phyloP scores from a whole-genome alignment of 2,329 filamentous ascomycete genomes.

The Trichophyton benhamiae region DNA sequence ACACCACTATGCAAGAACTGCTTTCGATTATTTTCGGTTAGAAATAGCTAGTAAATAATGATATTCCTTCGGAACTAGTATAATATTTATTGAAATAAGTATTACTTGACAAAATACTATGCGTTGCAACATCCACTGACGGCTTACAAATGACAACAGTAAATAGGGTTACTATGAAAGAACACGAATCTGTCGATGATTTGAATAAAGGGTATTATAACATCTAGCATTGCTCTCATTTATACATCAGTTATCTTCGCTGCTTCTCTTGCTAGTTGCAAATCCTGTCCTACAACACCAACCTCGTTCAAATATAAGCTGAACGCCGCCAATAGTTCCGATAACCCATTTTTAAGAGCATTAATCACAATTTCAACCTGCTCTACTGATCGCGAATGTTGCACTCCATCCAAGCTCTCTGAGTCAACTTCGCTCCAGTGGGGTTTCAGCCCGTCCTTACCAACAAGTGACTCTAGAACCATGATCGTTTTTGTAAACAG shows the following conservation, averaged over 20 bases:
- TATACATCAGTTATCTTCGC: slow-evolving; percentile 12
- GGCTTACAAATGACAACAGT: no score
- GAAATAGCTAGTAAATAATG: no score
- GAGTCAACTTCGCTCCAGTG: slow-evolving; percentile 71
- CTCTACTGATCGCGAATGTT: slow-evolving; percentile 31
- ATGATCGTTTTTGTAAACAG: slow-evolving; percentile 57
- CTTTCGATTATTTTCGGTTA: background rate
- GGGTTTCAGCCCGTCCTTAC: slow-evolving; percentile 34
- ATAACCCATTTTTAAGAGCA: slow-evolving; percentile 53
- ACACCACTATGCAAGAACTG: background rate
- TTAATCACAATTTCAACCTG: slow-evolving; percentile 61
- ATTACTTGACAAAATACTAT: no score
- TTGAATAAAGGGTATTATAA: background rate
- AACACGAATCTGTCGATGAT: background rate
- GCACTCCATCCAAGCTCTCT: slow-evolving; percentile 21
- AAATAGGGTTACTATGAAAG: background rate
- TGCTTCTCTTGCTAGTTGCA: slow-evolving; percentile 61
- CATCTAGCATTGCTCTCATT: background rate
- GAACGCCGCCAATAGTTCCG: slow-evolving; percentile 57
- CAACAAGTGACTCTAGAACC: slow-evolving; percentile 56
- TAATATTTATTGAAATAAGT: no score
- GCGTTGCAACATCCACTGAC: background rate
- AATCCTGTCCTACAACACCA: slow-evolving; percentile 56
- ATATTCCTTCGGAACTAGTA: no score
- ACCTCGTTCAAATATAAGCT: slow-evolving; percentile 61